Base-by-base conservation (phyloP, 2,329 filamentous ascomycete species). In the Westerdykella ornata region DNA sequence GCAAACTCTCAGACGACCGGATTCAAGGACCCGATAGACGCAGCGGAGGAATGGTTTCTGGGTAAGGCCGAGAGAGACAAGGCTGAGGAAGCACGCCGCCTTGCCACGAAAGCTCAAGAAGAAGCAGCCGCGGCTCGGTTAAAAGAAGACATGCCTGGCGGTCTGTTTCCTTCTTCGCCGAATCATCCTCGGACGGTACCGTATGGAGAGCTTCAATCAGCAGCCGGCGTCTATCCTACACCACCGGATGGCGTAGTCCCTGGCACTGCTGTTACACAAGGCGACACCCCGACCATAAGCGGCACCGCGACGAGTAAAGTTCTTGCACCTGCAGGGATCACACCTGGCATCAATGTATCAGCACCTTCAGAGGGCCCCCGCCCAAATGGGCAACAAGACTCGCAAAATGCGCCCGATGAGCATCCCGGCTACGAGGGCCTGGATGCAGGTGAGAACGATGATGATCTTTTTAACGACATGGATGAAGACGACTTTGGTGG, bases 401-500 rank as follows among this genome's bases (percentile, higher is more conserved):
- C 50, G 31, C 42, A 40, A 6, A 56, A 57, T 3, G 62, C 59
- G 11, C 60, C 60, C 0, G 47, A 48, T 6, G 39, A 55, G 16
- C 47, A 55, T 12, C 15, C 48, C 4, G 43, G 44, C 1, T 46
- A 51, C 11, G 57, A 66, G 11, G 48, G 54, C 2, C 56, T 56
- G 19, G 46, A 53, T 12, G 38, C 51, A 2, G 47, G 52, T 13
- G 53, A 46, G 16, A 51, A 47, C 22, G 59, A 64, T 38, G 77
- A 80, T 46, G 77, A 82, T 52, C 68, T 87, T 4, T 85, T 86
- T 55, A 81, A 76, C 15, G 82, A 85, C 41, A 72, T 85, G 50
- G 80, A 80, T 11, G 77, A 76, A 7, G 82, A 86, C 49, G 77
- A 83, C 51, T 87, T 86, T 63, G 80, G 75, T n/a, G 77, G 81